A percentile compares a stretch with the other conserved stretches of the same genome.
phyloP scores from a whole-genome alignment of 768 basidiomycete genomes.

The Paxillus involutus region DNA sequence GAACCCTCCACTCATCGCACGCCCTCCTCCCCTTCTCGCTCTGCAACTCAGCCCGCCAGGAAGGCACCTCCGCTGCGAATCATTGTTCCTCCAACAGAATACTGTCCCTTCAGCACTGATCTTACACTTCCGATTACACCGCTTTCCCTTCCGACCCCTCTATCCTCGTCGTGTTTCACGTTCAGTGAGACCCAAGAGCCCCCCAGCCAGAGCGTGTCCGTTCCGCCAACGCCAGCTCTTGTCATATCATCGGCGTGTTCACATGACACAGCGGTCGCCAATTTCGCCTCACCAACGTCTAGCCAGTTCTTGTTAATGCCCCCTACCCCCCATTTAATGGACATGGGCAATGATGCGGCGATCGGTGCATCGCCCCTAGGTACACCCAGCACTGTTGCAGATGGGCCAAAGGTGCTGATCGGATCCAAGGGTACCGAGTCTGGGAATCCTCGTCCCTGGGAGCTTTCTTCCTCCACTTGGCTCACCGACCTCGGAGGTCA shows the following conservation, averaged over 20 bases:
- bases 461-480: constrained; percentile 26
- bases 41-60: constrained; percentile 13
- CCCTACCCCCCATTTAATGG: constrained; percentile 17
- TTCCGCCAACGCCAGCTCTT: constrained; percentile 9
- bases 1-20: not conserved
- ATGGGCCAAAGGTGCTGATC: constrained; percentile 1
- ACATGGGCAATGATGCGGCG: constrained; percentile 6
- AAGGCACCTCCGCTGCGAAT: constrained; percentile 27
- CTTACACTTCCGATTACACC: constrained; percentile 30
- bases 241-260: constrained; percentile 2
- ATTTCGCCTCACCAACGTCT: constrained; percentile 26
- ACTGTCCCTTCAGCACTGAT: constrained; percentile 33
- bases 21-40: constrained; percentile 1
- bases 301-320: constrained; percentile 30
- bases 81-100: constrained; percentile 32
- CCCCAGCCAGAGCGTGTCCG: constrained; percentile 3
- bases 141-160: constrained; percentile 22
- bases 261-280: constrained; percentile 6
- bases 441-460: constrained; percentile 20
- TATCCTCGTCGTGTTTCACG: constrained; percentile 29
- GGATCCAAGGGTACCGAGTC: constrained; percentile 7
- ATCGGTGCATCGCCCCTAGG: constrained; percentile 12
- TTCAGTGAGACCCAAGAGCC: constrained; percentile 17
- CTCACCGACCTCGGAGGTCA: constrained; percentile 32
- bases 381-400: constrained; percentile 3